phyloP scores from a whole-genome alignment of 805 yeast genomes.

The Blastobotrys robertii region DNA sequence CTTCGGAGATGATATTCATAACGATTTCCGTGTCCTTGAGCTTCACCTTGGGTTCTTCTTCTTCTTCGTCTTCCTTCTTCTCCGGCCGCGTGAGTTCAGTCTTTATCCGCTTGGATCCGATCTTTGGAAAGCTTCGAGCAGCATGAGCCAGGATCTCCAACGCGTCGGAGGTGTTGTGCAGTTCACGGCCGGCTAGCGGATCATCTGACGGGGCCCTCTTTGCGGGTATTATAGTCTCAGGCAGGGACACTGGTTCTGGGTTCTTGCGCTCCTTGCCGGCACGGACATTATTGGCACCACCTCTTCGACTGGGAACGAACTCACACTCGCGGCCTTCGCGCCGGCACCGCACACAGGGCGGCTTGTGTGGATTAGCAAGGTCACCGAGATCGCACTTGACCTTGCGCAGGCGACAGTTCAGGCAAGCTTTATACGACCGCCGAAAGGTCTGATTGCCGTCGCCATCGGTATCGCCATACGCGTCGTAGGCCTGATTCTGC shows the following conservation, averaged over 20 bases:
- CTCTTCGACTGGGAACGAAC: conserved; percentile 50
- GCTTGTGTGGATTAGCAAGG: conserved; percentile 57
- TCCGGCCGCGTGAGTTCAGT: neutral
- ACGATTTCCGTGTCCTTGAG: conserved; percentile 58
- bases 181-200: conserved; percentile 18
- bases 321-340: conserved; percentile 79
- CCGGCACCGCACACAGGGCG: conserved; percentile 79
- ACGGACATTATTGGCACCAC: conserved; percentile 34
- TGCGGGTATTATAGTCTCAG: neutral
- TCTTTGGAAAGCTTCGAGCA: conserved; percentile 29
- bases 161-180: conserved; percentile 31
- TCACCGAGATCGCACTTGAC: conserved; percentile 82
- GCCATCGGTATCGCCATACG: neutral
- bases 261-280: conserved; percentile 19
- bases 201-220: conserved; percentile 29
- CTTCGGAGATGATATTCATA: conserved; percentile 43
- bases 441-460: conserved; percentile 28
- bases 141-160: conserved; percentile 30
- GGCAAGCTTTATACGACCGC: conserved; percentile 73
- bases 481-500: neutral
- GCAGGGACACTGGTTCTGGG: no score
- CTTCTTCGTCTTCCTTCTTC: neutral
- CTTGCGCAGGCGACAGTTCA: conserved; percentile 75
- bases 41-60: conserved; percentile 5
- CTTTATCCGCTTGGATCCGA: conserved; percentile 6